A percentile compares a stretch with the other conserved stretches of the same genome.
Evolutionary conservation across 176 grass and related monocot genomes (phyloP).

Genomic region (Areca catechu): DNA sequence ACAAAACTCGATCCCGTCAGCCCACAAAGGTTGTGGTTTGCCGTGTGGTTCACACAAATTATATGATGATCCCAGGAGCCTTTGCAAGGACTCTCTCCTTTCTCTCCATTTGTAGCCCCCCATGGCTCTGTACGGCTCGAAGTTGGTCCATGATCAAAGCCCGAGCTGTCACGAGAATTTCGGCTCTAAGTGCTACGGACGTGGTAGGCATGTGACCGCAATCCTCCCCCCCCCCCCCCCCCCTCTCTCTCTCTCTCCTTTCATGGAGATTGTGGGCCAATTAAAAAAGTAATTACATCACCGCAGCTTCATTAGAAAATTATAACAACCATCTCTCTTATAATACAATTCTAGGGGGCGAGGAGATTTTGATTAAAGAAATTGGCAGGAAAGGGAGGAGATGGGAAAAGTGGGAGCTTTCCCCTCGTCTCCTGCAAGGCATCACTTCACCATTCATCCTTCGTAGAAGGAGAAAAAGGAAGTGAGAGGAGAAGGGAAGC

Average conservation of each 20-base stretch:
- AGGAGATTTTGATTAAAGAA: background rate
- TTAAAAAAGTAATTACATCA: no score
- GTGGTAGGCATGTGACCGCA: slow-evolving; percentile 1
- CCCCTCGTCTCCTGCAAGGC: slow-evolving; percentile 14
- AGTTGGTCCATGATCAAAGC: background rate
- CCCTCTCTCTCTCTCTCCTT: background rate
- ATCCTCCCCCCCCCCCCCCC: no score
- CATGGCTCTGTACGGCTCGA: background rate
- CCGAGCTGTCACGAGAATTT: slow-evolving; percentile 4
- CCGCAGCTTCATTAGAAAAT: no score
- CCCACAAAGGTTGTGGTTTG: no score
- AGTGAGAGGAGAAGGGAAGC: no score
- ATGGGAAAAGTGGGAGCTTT: background rate
- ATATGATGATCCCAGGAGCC: no score
- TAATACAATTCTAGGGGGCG: no score
- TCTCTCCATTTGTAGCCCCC: background rate
- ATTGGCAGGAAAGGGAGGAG: background rate
- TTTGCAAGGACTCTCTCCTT: background rate
- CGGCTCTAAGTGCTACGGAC: background rate
- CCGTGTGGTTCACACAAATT: no score
- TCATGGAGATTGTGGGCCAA: no score
- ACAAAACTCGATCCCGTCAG: no score
- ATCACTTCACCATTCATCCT: background rate
- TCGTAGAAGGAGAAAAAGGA: no score
- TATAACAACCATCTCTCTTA: no score